Evolutionary conservation across 345 rosid species (phyloP), one percentile per base, ranked within the genome.

Genomic region (Streptanthus diversifolius): DNA sequence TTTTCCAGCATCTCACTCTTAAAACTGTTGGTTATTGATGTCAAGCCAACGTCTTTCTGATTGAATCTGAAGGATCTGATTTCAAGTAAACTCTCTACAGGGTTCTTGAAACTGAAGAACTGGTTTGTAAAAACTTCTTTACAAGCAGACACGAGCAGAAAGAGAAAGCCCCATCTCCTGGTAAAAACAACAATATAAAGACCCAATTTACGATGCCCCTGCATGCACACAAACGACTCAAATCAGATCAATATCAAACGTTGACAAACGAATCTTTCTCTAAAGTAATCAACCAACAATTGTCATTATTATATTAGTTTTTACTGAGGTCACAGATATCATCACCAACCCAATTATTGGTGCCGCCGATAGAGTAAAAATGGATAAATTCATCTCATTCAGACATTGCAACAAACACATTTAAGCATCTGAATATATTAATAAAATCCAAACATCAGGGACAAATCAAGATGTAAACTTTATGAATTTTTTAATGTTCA

Each of bases 131-230:
- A 63, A 32, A 87, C 59, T 60, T 80, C 80, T 36, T 48, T 76
- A 84, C 87, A 80, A 19, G 78, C 77, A 12, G 88, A 72, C 21
- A 82, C 61, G 56, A 82, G 80, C 2, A 81, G 88, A 82, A 40
- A 83, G 70, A 56, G 84, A 85, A 40, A 81, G 74, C 1, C 90
- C 90, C 92, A 87, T 85, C 25, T 59, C 40, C 55, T 78, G 29
- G n/a, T 24, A 5, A 15, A 57, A 49, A 53, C 35, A 25, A 1
- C 24, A 57, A 9, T 10, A 53, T 22, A 37, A 54, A 37, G 17
- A 27, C 39, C 18, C 43, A 37, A 56, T 44, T 18, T 55, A 54
- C 77, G 64, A 73, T 54, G 17, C 40, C 17, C 19, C 70, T 63
- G 63, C 70, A 62, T 65, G 59, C 58, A 43, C 40, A 60, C 73